phyloP scores from a whole-genome alignment of 1,284 basidiomycete genomes.

The Ganoderma sinense region DNA sequence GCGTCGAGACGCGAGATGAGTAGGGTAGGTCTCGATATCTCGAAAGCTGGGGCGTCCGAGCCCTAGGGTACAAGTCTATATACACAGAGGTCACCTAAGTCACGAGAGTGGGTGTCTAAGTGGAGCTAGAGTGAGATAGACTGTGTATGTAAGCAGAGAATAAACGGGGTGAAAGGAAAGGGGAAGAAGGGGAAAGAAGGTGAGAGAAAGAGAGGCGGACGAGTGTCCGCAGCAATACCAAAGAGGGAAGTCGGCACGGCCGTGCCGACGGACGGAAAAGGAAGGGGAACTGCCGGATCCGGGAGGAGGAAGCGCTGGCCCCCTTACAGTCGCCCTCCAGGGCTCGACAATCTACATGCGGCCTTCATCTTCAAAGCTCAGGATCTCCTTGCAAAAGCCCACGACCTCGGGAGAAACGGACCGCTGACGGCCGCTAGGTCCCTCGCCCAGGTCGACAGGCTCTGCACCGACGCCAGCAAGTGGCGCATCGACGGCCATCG shows the following conservation, averaged over 20 bases:
- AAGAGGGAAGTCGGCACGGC: background rate
- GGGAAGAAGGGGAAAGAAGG: background rate
- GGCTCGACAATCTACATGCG: background rate
- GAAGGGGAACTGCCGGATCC: background rate
- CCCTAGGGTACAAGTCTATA: background rate
- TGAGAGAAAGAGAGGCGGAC: background rate
- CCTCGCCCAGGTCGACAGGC: background rate
- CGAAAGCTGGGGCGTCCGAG: background rate
- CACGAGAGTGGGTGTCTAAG: too few species aligned
- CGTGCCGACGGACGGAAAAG: background rate
- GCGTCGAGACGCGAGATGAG: too few species aligned
- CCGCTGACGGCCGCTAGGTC: background rate
- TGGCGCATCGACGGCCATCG: background rate
- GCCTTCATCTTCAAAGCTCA: background rate
- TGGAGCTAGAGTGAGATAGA: too few species aligned
- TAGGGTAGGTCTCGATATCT: background rate
- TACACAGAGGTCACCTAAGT: background rate
- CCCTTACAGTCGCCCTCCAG: conserved; percentile 3
- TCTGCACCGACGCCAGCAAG: background rate
- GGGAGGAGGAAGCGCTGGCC: background rate
- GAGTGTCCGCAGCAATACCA: background rate
- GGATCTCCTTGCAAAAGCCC: background rate
- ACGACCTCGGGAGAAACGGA: background rate
- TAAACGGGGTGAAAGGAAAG: too few species aligned
- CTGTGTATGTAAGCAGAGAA: too few species aligned